A percentile compares a stretch with the other conserved stretches of the same genome.
These are phyloP conservation scores for Lentinula lateritia DNA, from an alignment of 768 basidiomycete species.

Conservation along the genomic window DNA sequence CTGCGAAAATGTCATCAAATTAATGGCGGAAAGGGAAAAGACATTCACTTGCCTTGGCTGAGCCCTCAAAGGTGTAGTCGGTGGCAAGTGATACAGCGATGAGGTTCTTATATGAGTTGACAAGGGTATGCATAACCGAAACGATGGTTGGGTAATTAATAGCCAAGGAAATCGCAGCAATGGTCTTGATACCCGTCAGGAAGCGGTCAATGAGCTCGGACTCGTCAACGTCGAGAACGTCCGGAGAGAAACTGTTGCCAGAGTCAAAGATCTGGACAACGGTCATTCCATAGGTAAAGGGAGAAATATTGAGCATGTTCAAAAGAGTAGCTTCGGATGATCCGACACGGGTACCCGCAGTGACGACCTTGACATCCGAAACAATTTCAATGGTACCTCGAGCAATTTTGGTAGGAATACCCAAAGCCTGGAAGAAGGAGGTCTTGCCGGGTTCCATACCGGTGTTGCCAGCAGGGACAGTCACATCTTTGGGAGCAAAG, in stretches of 20 bases:
- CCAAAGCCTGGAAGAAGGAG: conserved; percentile 99
- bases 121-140: conserved; percentile 89
- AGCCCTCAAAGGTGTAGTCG: conserved; percentile 91
- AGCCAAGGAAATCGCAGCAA: conserved; percentile 94
- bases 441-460: conserved; percentile 99
- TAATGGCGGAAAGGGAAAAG: conserved; percentile 7
- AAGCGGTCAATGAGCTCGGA: conserved; percentile 88
- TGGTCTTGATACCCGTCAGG: conserved; percentile 88
- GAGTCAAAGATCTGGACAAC: conserved; percentile 95
- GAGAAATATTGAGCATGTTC: conserved; percentile 99
- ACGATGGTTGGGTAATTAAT: conserved; percentile 95
- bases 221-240: conserved; percentile 92
- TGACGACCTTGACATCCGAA: conserved; percentile 92
- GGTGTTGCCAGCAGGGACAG: conserved; percentile 93
- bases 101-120: conserved; percentile 99
- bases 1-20: conserved; percentile 33
- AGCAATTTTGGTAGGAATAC: conserved; percentile 99
- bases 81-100: conserved; percentile 84
- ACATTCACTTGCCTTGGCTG: conserved; percentile 70
- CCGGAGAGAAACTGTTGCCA: conserved; percentile 87
- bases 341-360: conserved; percentile 89
- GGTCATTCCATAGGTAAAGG: conserved; percentile 99
- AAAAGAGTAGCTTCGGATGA: conserved; percentile 95
- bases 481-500: conserved; percentile 86
- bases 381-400: conserved; percentile 99